phyloP scores from a whole-genome alignment of 129 eudicot genomes.

The Mikania micrantha region DNA sequence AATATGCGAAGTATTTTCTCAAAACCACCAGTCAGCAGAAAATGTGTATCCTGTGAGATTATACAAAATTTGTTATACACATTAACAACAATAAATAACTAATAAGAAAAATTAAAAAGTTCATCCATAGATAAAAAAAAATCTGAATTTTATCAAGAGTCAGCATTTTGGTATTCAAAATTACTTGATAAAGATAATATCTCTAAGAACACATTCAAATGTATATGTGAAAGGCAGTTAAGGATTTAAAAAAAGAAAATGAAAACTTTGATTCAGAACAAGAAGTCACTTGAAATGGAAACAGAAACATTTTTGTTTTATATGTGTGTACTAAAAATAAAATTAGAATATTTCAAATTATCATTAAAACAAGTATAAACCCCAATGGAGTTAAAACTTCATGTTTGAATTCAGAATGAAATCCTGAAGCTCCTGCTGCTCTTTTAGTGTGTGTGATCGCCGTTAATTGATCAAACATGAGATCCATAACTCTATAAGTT shows the following conservation, averaged over 20 bases:
- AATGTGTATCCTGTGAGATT: slow-evolving; percentile 43
- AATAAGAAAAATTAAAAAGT: background rate
- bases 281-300: background rate
- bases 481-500: background rate
- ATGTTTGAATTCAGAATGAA: background rate
- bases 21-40: slow-evolving; percentile 62
- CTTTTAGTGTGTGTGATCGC: background rate
- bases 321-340: background rate
- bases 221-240: background rate
- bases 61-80: background rate
- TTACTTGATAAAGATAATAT: background rate
- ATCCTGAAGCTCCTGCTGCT: background rate
- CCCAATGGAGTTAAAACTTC: background rate
- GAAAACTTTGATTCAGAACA: background rate
- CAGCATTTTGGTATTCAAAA: background rate
- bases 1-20: slow-evolving; percentile 63
- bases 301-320: background rate
- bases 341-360: background rate
- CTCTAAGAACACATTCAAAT: background rate
- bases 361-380: background rate
- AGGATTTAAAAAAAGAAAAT: background rate
- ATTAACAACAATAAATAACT: background rate
- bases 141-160: background rate
- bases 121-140: background rate
- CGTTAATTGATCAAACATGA: background rate